Evolutionary conservation across 495 filamentous ascomycete genomes (phyloP).

Genomic region (Niebla homalea): DNA sequence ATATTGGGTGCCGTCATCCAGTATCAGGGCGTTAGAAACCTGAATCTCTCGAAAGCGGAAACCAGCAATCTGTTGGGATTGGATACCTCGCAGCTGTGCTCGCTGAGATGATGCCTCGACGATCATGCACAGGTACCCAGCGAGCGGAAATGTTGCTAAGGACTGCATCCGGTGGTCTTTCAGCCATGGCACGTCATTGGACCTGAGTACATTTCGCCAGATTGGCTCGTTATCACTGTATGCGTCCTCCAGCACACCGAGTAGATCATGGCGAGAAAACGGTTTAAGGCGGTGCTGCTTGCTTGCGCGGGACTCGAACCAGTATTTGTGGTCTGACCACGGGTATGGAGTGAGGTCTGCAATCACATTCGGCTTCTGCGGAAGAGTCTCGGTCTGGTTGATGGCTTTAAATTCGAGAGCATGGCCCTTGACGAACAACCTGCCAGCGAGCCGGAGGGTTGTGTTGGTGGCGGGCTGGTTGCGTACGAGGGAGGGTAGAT

Average conservation of each 20-base stretch:
- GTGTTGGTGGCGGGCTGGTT: slow-evolving; percentile 1
- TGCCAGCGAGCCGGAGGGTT: background rate
- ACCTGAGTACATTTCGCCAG: slow-evolving; percentile 11
- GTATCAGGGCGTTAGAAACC: slow-evolving; percentile 27
- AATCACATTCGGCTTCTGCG: background rate
- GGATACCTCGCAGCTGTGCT: background rate
- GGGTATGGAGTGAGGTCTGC: slow-evolving; percentile 2
- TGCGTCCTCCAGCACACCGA: slow-evolving; percentile 17
- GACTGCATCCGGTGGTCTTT: background rate
- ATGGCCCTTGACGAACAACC: background rate
- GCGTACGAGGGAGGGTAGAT: slow-evolving; percentile 8
- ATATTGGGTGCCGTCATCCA: slow-evolving; percentile 25
- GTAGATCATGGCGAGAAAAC: slow-evolving; percentile 20
- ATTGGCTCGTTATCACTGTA: slow-evolving; percentile 8
- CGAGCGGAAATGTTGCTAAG: background rate
- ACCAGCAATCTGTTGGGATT: slow-evolving; percentile 5
- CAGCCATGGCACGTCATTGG: slow-evolving; percentile 7
- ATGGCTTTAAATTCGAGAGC: background rate
- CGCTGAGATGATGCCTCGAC: slow-evolving; percentile 11
- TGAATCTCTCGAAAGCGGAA: slow-evolving; percentile 32
- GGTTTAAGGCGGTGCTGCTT: slow-evolving; percentile 17
- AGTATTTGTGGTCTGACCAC: slow-evolving; percentile 17
- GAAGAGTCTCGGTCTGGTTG: background rate
- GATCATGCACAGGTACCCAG: slow-evolving; percentile 5
- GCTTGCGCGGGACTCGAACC: slow-evolving; percentile 7